Evolutionary conservation across 805 yeast species (phyloP).

Genomic region (Ogataea naganishii): DNA sequence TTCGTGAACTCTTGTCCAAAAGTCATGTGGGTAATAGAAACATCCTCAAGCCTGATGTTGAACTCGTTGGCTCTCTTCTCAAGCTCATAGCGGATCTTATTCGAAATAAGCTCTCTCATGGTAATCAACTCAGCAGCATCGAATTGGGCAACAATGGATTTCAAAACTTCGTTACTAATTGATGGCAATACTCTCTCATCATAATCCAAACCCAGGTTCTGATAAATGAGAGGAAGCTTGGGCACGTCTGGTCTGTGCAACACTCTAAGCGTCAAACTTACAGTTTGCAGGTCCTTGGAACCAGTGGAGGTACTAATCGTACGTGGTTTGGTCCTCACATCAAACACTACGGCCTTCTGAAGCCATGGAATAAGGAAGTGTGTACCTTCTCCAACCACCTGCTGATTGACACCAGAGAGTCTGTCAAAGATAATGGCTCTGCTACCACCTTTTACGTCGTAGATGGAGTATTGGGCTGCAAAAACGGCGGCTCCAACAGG

Average conservation of each 20-base stretch:
- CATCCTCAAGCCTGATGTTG: conserved; percentile 89
- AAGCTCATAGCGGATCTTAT: conserved; percentile 81
- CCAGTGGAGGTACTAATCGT: conserved; percentile 93
- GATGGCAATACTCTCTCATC: conserved; percentile 92
- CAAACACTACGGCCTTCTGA: conserved; percentile 83
- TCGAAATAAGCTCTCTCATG: conserved; percentile 91
- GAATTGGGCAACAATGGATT: conserved; percentile 85
- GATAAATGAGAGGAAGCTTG: conserved; percentile 79
- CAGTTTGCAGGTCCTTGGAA: conserved; percentile 94
- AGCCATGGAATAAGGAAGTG: conserved; percentile 95
- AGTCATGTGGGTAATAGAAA: conserved; percentile 94
- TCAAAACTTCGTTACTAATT: conserved; percentile 85
- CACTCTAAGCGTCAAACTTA: conserved; percentile 84
- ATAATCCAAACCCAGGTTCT: conserved; percentile 85
- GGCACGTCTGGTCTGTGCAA: conserved; percentile 88
- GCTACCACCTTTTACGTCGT: conserved; percentile 93
- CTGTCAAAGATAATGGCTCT: conserved; percentile 95
- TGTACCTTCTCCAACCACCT: conserved; percentile 94
- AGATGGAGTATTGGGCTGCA: conserved; percentile 74
- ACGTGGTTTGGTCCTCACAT: conserved; percentile 92
- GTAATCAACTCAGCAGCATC: conserved; percentile 96
- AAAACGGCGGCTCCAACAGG: conserved; percentile 65
- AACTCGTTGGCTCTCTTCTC: conserved; percentile 79
- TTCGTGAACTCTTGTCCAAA: conserved; percentile 95
- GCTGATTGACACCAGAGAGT: conserved; percentile 74